Evolutionary conservation across 169 alveolate species (phyloP), one percentile per base, ranked within the genome.

Genomic region (Plasmodium vinckei): DNA sequence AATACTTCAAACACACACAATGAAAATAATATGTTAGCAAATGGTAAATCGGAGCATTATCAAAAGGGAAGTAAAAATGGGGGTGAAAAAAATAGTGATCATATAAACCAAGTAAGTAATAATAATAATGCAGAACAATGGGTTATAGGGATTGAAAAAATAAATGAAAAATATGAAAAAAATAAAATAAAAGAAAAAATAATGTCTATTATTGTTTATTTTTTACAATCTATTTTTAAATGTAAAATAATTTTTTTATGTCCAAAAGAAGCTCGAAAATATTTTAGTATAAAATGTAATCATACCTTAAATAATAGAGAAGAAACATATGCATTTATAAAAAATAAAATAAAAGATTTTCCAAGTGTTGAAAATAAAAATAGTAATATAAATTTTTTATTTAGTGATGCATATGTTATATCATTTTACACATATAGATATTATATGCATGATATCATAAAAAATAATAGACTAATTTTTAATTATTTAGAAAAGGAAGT

Each of bases 231-330:
- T 15, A 82, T 82, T 53, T 82, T 82, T 60, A 12, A 82, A 6
- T 82, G 90, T 71, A 54, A 68, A 68, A 82, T 82, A 65, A 0
- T 82, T n/a, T 82, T 67, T 67, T 82, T 82, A 57, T 82, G 90
- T 39, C 90, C 90, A 10, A 82, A 82, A 65, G 90, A 82, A 54
- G 90, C 90, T n/a, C 23, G 90, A 46, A 82, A 82, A 15, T 68
- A 68, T 59, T 67, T 82, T 60, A 67, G 90, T 27, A 82, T 39
- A 10, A 82, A 82, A 82, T 82, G 90, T 51, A 67, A 67, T 19
- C 44, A 27, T 47, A 39, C n/a, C 25, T 67, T 82, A 47, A 69
- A 53, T 21, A 82, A 21, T 25, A 56, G 90, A 67, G 90, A 82
- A 82, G 82, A 67, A 13, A 67, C 90, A 59, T 82, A 82, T 67